Evolutionary conservation across 345 rosid species (phyloP).

Genomic region (rapeseed (Brassica napus)): Da-Ae NC_063448.1:7760501-7761000

Average conservation of each 20-base stretch:
- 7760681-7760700: conserved; percentile 33
- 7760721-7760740: conserved; percentile 20
- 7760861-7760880: conserved; percentile 15
- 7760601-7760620: conserved; percentile 51
- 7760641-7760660: conserved; percentile 23
- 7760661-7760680: conserved; percentile 6
- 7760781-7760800: neutral
- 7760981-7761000: neutral
- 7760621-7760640: conserved; percentile 16
- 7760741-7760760: neutral
- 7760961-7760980: conserved; percentile 1
- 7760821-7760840: neutral
- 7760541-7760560: conserved; percentile 64
- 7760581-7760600: conserved; percentile 63
- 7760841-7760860: neutral
- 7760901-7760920: conserved; percentile 33
- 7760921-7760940: conserved; percentile 28
- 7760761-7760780: neutral
- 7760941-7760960: conserved; percentile 21
- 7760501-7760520: conserved; percentile 68
- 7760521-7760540: conserved; percentile 77
- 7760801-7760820: conserved; percentile 25
- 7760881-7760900: conserved; percentile 30
- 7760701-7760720: conserved; percentile 36
- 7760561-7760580: conserved; percentile 80